Percentiles rank a stretch among this genome's conserved stretches.
Conservation (phyloP, 2,329 filamentous ascomycete species). For the Rachicladosporium sp. region DNA sequence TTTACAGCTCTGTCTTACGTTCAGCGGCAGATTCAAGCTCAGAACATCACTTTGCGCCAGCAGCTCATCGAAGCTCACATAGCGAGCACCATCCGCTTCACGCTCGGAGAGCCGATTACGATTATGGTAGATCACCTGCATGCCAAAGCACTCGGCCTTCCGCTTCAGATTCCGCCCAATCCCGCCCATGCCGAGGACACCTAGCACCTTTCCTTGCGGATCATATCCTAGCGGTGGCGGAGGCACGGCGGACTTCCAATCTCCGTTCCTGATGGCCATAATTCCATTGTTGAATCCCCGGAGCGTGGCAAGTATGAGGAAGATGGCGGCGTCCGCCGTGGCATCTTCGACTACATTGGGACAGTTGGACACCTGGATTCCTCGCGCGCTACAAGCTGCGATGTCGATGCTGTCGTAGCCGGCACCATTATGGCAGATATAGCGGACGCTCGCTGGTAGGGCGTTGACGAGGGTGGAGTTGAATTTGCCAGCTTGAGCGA, state of each 20-base stretch:
- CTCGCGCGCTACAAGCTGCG: conserved; percentile 20
- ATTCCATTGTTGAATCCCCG: conserved; percentile 37
- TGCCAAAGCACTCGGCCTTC: conserved; percentile 42
- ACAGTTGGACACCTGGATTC: conserved; percentile 34
- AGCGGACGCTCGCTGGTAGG: conserved; percentile 31
- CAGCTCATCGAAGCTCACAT: conserved; percentile 45
- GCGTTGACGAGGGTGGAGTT: conserved; percentile 31
- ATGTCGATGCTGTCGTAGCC: conserved; percentile 27
- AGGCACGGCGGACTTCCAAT: conserved; percentile 19
- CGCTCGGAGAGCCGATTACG: conserved; percentile 28
- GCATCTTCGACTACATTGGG: conserved; percentile 39
- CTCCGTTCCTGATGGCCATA: conserved; percentile 32
- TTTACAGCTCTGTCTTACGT: conserved; percentile 2
- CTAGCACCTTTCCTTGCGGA: conserved; percentile 40
- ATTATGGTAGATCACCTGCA: conserved; percentile 49
- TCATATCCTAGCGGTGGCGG: conserved; percentile 34
- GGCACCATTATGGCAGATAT: conserved; percentile 33
- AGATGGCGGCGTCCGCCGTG: conserved; percentile 37
- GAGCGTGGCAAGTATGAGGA: conserved; percentile 41
- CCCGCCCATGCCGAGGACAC: conserved; percentile 49
- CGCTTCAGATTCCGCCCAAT: conserved; percentile 41
- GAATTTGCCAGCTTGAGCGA: conserved; percentile 28
- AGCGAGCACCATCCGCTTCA: conserved; percentile 35
- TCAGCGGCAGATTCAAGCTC: conserved; percentile 42
- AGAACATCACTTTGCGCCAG: conserved; percentile 43